Evolutionary conservation across 805 yeast genomes (phyloP).

Genomic region (Candida odintsovae): DNA sequence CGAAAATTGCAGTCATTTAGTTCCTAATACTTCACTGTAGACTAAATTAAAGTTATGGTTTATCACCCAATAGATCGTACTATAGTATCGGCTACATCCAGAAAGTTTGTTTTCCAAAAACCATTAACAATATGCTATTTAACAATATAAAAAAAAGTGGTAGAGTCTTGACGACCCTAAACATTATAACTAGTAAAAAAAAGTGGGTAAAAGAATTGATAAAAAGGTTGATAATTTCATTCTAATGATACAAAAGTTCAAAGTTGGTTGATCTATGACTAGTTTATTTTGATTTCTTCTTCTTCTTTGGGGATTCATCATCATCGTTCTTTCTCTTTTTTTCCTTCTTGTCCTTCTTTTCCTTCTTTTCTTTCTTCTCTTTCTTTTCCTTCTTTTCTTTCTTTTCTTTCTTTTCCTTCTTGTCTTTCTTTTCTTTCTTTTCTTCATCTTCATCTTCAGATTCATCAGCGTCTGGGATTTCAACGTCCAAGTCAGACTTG

Average conservation of each 20-base stretch:
- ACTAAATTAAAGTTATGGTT: no score
- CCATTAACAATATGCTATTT: slow-evolving; percentile 5
- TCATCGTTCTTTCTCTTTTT: slow-evolving; percentile 37
- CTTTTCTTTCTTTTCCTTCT: slow-evolving; percentile 43
- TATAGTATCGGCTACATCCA: no score
- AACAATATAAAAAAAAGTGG: not conserved
- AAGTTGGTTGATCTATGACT: not conserved
- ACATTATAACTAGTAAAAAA: slow-evolving; percentile 1
- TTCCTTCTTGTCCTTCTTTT: slow-evolving; percentile 45
- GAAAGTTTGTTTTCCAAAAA: not conserved
- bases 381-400: slow-evolving; percentile 47
- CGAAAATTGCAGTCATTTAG: not conserved
- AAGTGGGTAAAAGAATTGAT: not conserved
- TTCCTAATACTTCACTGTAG: no score
- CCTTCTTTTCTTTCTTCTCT: slow-evolving; percentile 44
- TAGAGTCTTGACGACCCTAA: not conserved
- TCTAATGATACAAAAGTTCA: slow-evolving; percentile 10
- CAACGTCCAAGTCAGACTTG: slow-evolving; percentile 41
- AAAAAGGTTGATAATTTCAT: slow-evolving; percentile 1
- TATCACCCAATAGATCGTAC: no score
- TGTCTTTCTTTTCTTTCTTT: slow-evolving; percentile 40
- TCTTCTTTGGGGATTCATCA: slow-evolving; percentile 29
- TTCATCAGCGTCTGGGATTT: slow-evolving; percentile 30
- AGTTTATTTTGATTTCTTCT: slow-evolving; percentile 27
- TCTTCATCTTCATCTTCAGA: slow-evolving; percentile 32